Conservation (phyloP, 305 asterid species). For the Fraxinus angustifolia region DNA sequence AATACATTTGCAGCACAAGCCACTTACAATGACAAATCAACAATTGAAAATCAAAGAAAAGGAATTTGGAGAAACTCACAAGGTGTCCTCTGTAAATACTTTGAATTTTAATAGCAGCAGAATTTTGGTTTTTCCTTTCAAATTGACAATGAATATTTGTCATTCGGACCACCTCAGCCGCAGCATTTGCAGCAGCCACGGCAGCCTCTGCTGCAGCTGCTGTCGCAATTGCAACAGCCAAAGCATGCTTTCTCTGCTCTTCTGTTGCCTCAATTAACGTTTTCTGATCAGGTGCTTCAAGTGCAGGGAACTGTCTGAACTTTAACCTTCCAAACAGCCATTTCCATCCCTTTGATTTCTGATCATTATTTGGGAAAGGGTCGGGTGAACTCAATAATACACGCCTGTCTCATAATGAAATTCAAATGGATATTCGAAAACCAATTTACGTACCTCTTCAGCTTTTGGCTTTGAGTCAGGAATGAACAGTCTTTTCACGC, state of each 20-base stretch:
- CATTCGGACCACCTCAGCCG: constrained; percentile 79
- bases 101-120: constrained; percentile 62
- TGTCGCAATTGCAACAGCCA: constrained; percentile 77
- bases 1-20: not conserved
- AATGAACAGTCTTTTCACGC: constrained; percentile 63
- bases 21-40: not conserved
- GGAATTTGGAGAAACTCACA: constrained; percentile 41
- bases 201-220: constrained; percentile 95
- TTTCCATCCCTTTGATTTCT: constrained; percentile 60
- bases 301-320: constrained; percentile 44
- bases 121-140: constrained; percentile 22
- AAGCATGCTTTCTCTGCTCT: constrained; percentile 64
- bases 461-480: constrained; percentile 54
- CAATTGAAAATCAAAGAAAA: not conserved
- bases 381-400: not conserved
- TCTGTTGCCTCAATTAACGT: constrained; percentile 53
- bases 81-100: constrained; percentile 67
- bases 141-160: constrained; percentile 37
- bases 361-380: not conserved
- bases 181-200: constrained; percentile 85
- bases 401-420: not conserved
- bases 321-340: constrained; percentile 54
- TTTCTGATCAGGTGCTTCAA: constrained; percentile 48
- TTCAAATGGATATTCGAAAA: not conserved
- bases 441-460: constrained; percentile 39